These are phyloP conservation scores for Calendula officinalis DNA, from an alignment of 129 eudicot species.

Conservation along the genomic window DNA sequence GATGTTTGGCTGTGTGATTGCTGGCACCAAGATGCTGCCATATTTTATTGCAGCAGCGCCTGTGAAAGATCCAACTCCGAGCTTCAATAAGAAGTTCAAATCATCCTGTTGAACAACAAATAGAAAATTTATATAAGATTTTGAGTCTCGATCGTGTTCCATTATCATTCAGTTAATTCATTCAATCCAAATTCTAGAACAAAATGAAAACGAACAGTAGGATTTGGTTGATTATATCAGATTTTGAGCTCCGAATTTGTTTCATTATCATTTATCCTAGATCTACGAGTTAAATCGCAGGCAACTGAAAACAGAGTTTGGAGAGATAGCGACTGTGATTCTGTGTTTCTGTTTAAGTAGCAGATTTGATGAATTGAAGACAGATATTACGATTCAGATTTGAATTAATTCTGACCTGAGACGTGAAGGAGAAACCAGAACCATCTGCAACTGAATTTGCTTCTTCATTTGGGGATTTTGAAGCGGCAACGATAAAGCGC, in stretches of 20 bases:
- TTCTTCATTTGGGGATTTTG: constrained; percentile 32
- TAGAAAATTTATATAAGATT: not conserved
- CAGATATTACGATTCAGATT: not conserved
- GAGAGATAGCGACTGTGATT: not conserved
- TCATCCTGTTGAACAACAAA: constrained; percentile 42
- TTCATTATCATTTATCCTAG: constrained; percentile 2
- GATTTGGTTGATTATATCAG: not conserved
- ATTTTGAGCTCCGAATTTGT: not conserved
- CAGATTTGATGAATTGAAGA: not conserved
- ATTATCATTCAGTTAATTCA: no score
- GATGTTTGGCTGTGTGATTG: constrained; percentile 67
- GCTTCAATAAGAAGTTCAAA: constrained; percentile 47
- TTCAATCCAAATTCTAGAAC: not conserved
- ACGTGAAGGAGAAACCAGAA: constrained; percentile 9
- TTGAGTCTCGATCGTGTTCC: no score
- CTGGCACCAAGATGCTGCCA: constrained; percentile 57
- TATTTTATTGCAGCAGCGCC: constrained; percentile 67
- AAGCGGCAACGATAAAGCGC: constrained; percentile 26
- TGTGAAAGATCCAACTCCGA: constrained; percentile 53
- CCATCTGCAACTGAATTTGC: constrained; percentile 12
- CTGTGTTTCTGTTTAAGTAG: no score
- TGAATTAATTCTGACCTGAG: constrained; percentile 29
- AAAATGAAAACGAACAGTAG: not conserved
- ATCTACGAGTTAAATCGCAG: not conserved
- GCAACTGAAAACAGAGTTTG: not conserved